These are phyloP conservation scores for Fusarium nelsonii DNA, from an alignment of 2,329 filamentous ascomycete genomes.

Conservation along the genomic window DNA sequence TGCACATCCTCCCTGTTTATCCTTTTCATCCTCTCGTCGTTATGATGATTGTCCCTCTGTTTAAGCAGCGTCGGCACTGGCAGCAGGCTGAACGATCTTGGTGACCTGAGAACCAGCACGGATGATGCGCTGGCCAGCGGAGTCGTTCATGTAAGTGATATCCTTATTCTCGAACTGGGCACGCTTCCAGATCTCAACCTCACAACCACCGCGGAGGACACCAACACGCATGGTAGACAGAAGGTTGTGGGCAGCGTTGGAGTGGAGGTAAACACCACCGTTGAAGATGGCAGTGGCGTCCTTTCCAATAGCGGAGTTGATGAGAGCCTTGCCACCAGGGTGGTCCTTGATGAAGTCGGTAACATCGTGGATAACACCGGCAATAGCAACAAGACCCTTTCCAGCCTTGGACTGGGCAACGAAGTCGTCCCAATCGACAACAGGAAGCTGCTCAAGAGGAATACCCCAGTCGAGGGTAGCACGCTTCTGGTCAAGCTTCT, in stretches of 20 bases:
- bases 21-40: conserved; percentile 36
- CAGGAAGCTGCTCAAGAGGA: conserved; percentile 85
- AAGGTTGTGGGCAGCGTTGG: conserved; percentile 89
- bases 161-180: conserved; percentile 88
- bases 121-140: conserved; percentile 82
- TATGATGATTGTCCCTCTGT: conserved; percentile 7
- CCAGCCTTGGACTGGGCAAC: conserved; percentile 81
- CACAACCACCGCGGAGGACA: conserved; percentile 86
- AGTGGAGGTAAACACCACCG: conserved; percentile 89
- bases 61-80: conserved; percentile 86
- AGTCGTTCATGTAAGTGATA: conserved; percentile 82
- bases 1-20: conserved; percentile 38
- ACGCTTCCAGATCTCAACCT: conserved; percentile 94
- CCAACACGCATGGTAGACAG: conserved; percentile 89
- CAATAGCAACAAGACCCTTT: conserved; percentile 80
- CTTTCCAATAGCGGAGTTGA: conserved; percentile 84
- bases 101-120: conserved; percentile 89
- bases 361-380: conserved; percentile 88
- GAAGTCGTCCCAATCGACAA: conserved; percentile 89
- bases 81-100: conserved; percentile 81
- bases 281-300: conserved; percentile 93
- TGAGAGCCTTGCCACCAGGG: conserved; percentile 90
- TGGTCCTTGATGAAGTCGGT: conserved; percentile 88
- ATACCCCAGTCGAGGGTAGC: conserved; percentile 86
- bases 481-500: conserved; percentile 92